These are phyloP conservation scores for Rhizophlyctis rosea DNA, from an alignment of 192 early-diverging fungal species.

Conservation along the genomic window DNA sequence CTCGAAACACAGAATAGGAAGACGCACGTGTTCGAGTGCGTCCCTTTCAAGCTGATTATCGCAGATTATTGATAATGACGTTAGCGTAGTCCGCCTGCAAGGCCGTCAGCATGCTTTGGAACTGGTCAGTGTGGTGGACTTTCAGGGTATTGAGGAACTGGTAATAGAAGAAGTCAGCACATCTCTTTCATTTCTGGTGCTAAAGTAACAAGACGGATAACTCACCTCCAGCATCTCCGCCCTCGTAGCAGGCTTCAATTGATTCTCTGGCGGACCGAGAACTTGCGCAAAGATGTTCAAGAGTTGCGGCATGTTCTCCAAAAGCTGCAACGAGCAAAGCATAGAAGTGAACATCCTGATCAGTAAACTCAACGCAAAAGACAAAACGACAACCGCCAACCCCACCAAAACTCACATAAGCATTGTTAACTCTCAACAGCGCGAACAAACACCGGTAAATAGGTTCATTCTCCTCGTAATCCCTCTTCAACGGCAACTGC, in stretches of 20 bases:
- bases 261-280: conserved; percentile 50
- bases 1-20: no score
- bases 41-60: no score
- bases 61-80: no score
- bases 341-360: no score
- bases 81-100: conserved; percentile 11
- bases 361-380: not conserved
- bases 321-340: conserved; percentile 31
- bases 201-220: no score
- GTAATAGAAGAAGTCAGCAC: no score
- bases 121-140: conserved; percentile 39
- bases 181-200: no score
- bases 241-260: conserved; percentile 54
- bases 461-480: conserved; percentile 38
- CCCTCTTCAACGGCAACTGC: conserved; percentile 29
- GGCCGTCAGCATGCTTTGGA: conserved; percentile 25
- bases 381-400: not conserved
- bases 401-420: conserved; percentile 13
- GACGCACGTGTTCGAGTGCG: no score
- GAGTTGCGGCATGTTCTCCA: conserved; percentile 48
- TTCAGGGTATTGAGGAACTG: conserved; percentile 54
- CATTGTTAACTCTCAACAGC: conserved; percentile 21
- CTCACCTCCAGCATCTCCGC: conserved; percentile 56
- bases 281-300: conserved; percentile 58
- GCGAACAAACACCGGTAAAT: conserved; percentile 22